These are phyloP conservation scores for Chytridium lagenaria DNA, from an alignment of 371 early-diverging fungal genomes.

Conservation along the genomic window DNA sequence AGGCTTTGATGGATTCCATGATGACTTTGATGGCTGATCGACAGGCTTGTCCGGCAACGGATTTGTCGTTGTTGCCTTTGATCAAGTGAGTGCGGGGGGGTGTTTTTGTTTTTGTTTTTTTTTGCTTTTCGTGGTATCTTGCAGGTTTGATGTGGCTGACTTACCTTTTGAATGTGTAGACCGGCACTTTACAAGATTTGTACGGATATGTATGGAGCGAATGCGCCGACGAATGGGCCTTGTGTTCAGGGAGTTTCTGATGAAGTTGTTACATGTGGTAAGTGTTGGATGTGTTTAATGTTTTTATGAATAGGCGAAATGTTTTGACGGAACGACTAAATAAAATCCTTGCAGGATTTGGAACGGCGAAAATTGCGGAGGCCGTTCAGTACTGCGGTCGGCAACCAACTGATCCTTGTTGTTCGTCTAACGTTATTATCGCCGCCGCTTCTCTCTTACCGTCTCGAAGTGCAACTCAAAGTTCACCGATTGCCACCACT, in stretches of 20 bases:
- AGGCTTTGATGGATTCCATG: conserved; percentile 16
- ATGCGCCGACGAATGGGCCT: background rate
- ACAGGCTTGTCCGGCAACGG: conserved; percentile 8
- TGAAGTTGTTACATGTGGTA: conserved; percentile 18
- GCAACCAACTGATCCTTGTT: conserved; percentile 7
- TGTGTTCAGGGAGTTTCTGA: conserved; percentile 6
- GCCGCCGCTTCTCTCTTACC: background rate
- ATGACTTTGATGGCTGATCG: background rate
- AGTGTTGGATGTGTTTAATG: background rate
- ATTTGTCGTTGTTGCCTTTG: conserved; percentile 6
- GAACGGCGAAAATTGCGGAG: background rate
- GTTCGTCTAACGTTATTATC: background rate
- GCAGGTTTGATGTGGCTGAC: background rate
- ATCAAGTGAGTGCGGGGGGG: conserved; percentile 7
- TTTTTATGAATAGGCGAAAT: background rate
- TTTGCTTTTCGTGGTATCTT: background rate
- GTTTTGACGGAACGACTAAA: too few species aligned
- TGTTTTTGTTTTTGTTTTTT: background rate
- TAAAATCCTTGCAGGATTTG: too few species aligned
- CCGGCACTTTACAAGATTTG: conserved; percentile 22
- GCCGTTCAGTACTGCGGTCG: conserved; percentile 10
- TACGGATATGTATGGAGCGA: background rate
- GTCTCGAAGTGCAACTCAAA: too few species aligned
- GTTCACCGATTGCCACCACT: too few species aligned
- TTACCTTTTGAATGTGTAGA: background rate